Base-by-base conservation (phyloP, 2,329 filamentous ascomycete species). In the Huntiella omanensis region DNA sequence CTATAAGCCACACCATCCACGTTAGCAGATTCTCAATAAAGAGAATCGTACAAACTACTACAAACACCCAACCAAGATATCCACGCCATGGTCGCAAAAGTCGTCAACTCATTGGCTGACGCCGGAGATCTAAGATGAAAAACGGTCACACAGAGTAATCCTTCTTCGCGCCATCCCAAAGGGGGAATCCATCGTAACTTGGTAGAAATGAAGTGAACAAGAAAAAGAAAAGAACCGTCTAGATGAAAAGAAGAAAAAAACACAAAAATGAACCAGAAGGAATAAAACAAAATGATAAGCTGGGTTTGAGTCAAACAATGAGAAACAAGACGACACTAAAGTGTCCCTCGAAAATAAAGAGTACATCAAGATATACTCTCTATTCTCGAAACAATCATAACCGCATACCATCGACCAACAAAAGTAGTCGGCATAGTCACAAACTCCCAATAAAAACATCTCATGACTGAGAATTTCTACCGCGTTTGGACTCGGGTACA, bases 401-500 rank as follows among this genome's bases (percentile, higher is more conserved):
- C 22, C 22, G 22, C 22, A 28, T 28, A 28, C 22, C 22, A 28
- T 19, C 4, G 35, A 17, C 32, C 16, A 35, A 44, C 22, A 16
- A 17, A 34, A 43, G 15, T 15, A 33, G 19, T 28, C 42, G 42
- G 33, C 8, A 35, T 12, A 44, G 33, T 12, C 15, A 44, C 15
- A 34, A 19, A 16, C 42, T 37, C 22, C 7, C 2, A 12, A 12
- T 4, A 40, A 37, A 37, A 22, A 39, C 13, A 46, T 17, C 33
- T 15, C 28, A 46, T 33, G 17, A 28, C 32, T 33, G 35, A 16
- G 32, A 15, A 15, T 43, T 43, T 46, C 37, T 46, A 34, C 47
- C 47, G 7, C 35, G 43, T 38, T 49, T 49, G 19, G 16, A 33
- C 28, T 38, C 39, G 38, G 42, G 43, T 13, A 22, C 22, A 43